Percentiles rank a stretch among this genome's conserved stretches.
These are phyloP conservation scores for Fusarium algeriense DNA, from an alignment of 2,329 filamentous ascomycete genomes.

Conservation along the genomic window DNA sequence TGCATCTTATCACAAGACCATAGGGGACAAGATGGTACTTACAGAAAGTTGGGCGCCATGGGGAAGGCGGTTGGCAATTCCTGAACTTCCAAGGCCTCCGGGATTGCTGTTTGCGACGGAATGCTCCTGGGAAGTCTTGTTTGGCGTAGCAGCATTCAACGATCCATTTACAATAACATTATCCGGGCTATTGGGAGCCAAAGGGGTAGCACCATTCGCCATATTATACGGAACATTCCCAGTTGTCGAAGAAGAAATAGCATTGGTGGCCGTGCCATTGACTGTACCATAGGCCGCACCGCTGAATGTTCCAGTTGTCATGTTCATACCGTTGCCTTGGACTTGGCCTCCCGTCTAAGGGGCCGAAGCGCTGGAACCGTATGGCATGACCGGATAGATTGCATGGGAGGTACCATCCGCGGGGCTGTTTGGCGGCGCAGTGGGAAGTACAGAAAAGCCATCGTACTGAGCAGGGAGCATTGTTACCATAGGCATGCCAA, in stretches of 20 bases:
- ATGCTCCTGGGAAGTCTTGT: background rate
- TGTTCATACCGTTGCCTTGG: conserved; percentile 1
- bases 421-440: conserved; percentile 39
- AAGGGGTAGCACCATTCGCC: background rate
- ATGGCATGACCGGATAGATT: background rate
- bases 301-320: background rate
- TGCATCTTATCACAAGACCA: background rate
- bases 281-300: background rate
- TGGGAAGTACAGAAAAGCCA: conserved; percentile 11
- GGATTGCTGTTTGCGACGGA: background rate
- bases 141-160: background rate
- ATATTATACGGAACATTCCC: background rate
- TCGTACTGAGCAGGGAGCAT: background rate
- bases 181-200: background rate
- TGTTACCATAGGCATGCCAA: background rate
- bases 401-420: background rate
- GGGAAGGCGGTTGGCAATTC: conserved; percentile 10
- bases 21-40: conserved; percentile 3
- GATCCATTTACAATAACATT: conserved; percentile 4
- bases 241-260: background rate
- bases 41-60: conserved; percentile 24
- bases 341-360: conserved; percentile 46
- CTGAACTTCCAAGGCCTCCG: conserved; percentile 4
- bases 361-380: conserved; percentile 7
- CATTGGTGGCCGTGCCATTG: background rate